phyloP scores from a whole-genome alignment of 441 rosid genomes.

The Theobroma grandiflorum region DNA sequence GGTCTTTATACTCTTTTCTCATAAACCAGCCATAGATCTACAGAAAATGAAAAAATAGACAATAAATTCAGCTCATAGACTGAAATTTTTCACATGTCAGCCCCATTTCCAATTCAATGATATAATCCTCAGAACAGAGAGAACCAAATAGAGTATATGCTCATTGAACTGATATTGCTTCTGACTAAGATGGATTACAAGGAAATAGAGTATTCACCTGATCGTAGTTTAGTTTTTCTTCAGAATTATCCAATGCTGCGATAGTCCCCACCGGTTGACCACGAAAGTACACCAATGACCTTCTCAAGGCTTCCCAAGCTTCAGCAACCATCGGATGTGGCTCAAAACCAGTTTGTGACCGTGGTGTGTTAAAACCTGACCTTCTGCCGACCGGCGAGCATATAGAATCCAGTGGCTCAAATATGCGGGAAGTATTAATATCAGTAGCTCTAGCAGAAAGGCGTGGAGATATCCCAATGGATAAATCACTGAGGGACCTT shows the following conservation, averaged over 20 bases:
- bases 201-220: conserved; percentile 58
- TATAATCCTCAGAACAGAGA: not conserved
- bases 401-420: conserved; percentile 44
- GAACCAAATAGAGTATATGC: not conserved
- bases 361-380: conserved; percentile 73
- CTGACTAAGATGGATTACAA: not conserved
- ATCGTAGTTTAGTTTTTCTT: conserved; percentile 85
- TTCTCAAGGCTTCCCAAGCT: conserved; percentile 85
- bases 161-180: not conserved
- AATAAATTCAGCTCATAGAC: not conserved
- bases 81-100: not conserved
- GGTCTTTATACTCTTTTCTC: not conserved
- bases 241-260: conserved; percentile 82
- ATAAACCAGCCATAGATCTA: not conserved
- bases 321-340: conserved; percentile 74
- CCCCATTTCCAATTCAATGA: not conserved
- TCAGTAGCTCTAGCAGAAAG: conserved; percentile 44
- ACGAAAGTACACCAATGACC: conserved; percentile 71
- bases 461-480: conserved; percentile 49
- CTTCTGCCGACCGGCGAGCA: conserved; percentile 63
- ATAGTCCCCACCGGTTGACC: conserved; percentile 91
- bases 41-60: conserved; percentile 3
- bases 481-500: conserved; percentile 54
- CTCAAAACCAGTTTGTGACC: conserved; percentile 51
- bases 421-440: conserved; percentile 24